These are phyloP conservation scores for Pichia californica DNA, from an alignment of 805 yeast species.

Conservation along the genomic window DNA sequence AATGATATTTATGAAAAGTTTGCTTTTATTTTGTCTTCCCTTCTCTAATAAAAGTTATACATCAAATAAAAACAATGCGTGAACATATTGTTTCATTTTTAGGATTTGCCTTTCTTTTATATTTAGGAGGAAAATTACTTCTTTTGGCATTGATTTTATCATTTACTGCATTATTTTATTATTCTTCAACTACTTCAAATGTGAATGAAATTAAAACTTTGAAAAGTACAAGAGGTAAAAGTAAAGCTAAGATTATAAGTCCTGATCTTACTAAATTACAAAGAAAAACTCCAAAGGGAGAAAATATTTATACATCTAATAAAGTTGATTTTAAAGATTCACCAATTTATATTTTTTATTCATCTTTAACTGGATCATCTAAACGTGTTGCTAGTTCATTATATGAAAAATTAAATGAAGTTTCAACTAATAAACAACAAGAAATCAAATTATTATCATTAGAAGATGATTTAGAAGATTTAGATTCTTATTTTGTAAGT, in stretches of 20 bases:
- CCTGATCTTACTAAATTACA: slow-evolving; percentile 5
- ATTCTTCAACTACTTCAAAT: background rate
- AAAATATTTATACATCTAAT: slow-evolving; percentile 9
- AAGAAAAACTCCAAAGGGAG: background rate
- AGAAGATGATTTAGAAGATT: slow-evolving; percentile 76
- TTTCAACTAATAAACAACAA: slow-evolving; percentile 22
- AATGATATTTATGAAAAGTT: no score
- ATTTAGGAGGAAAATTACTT: slow-evolving; percentile 4
- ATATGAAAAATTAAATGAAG: slow-evolving; percentile 30
- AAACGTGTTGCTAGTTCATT: slow-evolving; percentile 59
- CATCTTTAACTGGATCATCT: slow-evolving; percentile 82
- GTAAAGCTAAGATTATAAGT: slow-evolving; percentile 1
- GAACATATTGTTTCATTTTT: background rate
- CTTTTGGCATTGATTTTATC: slow-evolving; percentile 1
- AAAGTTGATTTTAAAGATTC: slow-evolving; percentile 38
- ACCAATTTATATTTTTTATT: slow-evolving; percentile 64
- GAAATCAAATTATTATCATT: slow-evolving; percentile 55
- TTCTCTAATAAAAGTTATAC: no score
- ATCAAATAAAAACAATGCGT: no score
- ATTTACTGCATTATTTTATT: slow-evolving; percentile 1
- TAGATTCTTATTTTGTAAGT: slow-evolving; percentile 73
- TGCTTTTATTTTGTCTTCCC: no score
- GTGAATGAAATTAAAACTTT: background rate
- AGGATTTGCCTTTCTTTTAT: background rate
- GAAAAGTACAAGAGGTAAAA: background rate